phyloP scores from a whole-genome alignment of 139 green algal species.

The Chlamydomonas eustigma region DNA sequence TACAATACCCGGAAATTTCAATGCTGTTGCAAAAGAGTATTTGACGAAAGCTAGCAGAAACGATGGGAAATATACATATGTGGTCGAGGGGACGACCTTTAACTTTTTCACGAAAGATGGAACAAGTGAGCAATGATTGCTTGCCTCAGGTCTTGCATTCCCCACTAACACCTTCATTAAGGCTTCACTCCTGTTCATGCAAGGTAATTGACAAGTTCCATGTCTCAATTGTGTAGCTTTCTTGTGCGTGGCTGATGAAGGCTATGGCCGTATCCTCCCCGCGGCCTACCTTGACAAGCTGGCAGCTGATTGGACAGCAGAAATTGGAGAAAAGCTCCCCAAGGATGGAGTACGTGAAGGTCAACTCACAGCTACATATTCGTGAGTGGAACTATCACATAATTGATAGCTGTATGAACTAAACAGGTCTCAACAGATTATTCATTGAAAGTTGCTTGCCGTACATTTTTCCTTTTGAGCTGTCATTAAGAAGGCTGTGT shows the following conservation, averaged over 20 bases:
- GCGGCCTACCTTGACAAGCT: slow-evolving; percentile 90
- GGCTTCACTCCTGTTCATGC: no score
- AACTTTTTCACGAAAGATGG: slow-evolving; percentile 77
- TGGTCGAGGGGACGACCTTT: slow-evolving; percentile 73
- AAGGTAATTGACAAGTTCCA: no score
- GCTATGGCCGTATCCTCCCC: slow-evolving; percentile 80
- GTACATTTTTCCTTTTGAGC: no score
- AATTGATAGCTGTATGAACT: no score
- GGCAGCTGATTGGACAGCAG: slow-evolving; percentile 64
- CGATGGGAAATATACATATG: slow-evolving; percentile 63
- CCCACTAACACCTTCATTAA: no score
- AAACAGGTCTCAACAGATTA: no score
- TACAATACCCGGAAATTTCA: background rate
- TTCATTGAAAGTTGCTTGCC: no score
- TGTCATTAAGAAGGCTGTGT: no score
- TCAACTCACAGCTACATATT: background rate
- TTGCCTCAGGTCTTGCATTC: no score
- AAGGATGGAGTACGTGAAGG: background rate
- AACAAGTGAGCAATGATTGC: slow-evolving; percentile 51
- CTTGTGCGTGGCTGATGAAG: slow-evolving; percentile 88
- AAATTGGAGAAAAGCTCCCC: slow-evolving; percentile 20
- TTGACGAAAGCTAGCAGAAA: slow-evolving; percentile 51
- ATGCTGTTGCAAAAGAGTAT: slow-evolving; percentile 5
- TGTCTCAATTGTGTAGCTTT: no score
- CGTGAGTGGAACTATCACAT: slow-evolving; percentile 2